Base-by-base conservation (phyloP, 768 basidiomycete genomes). In the Xerocomellus chrysenteron region DNA sequence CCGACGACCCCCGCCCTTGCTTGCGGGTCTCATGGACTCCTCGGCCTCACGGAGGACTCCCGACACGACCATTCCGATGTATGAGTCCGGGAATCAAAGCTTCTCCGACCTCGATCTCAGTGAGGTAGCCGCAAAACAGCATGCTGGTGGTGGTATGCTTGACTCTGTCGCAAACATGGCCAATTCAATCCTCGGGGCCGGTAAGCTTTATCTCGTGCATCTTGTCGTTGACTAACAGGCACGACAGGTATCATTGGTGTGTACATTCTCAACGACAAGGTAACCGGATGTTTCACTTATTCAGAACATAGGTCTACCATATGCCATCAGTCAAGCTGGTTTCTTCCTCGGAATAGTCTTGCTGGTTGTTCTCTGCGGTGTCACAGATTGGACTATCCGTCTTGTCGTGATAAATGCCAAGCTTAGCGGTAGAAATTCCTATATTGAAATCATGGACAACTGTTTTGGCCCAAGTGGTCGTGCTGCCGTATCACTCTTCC, bases 371-470 rank as follows among this genome's bases (percentile, higher is more conserved):
- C 77, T 99, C 11, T 95, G 90, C 50, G 80, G 72, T 19, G 82
- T 97, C 40, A 98, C 97, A n/a, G 91, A 92, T 72, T 97, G 95
- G 95, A 99, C 97, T 4, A 97, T 99, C 53, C 87, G 94, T 17
- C 84, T 99, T 32, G 96, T 99, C 52, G 92, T 98, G 41, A 70
- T 93, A 64, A 98, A 98, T 68, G 96, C 94, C 33, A 99, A 99
- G 76, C 78, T 99, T 55, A 94, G 93, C 63, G 96, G 97, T 1
- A 79, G 90, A 47, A 86, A 85, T 61, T 92, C 92, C 2, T 98
- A 98, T 67, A 94, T 95, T 56, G 94, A 89, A 62, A 89, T 97
- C 52, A 96, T 98, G 94, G 78, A 90, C 68, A 88, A 85, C 49
- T 95, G 92, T 72, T 99, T 95, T 72, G 97, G 97, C 8, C 72